A percentile compares a stretch with the other conserved stretches of the same genome.
Conservation (phyloP, 129 eudicot species). For the Arctium minus region DNA sequence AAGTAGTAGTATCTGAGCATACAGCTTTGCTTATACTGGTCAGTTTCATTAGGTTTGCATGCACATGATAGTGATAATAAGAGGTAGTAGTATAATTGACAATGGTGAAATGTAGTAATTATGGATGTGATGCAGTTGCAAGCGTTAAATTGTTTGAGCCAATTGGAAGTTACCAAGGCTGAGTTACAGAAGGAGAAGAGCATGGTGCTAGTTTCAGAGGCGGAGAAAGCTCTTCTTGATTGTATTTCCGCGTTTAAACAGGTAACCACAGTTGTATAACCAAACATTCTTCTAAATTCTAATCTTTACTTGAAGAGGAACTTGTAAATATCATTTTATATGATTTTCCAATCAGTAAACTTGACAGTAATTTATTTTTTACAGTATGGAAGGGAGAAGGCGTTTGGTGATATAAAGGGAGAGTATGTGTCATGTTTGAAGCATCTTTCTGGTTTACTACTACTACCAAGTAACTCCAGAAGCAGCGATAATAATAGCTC, state of each 20-base stretch:
- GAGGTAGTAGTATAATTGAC: neutral
- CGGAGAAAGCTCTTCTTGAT: slow-evolving; percentile 52
- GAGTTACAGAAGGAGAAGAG: slow-evolving; percentile 34
- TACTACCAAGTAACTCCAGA: neutral
- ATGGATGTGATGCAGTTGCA: slow-evolving; percentile 58
- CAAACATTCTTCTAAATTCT: neutral
- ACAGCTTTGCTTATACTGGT: slow-evolving; percentile 66
- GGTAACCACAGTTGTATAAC: slow-evolving; percentile 32
- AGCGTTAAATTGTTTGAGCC: slow-evolving; percentile 54
- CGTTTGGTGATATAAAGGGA: slow-evolving; percentile 42
- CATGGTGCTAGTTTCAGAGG: slow-evolving; percentile 16
- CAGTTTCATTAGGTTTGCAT: slow-evolving; percentile 22
- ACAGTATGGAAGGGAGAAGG: slow-evolving; percentile 47
- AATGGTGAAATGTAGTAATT: neutral
- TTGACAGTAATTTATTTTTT: neutral
- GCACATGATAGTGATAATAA: no score
- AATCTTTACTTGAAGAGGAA: neutral
- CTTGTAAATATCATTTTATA: neutral
- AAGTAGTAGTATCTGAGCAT: slow-evolving; percentile 30
- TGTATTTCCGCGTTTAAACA: slow-evolving; percentile 69
- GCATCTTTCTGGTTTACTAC: slow-evolving; percentile 36
- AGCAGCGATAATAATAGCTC: slow-evolving; percentile 1
- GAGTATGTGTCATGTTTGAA: slow-evolving; percentile 72
- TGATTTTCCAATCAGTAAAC: neutral
- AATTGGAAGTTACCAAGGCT: slow-evolving; percentile 46